Evolutionary conservation across 2,329 filamentous ascomycete species (phyloP), one percentile per base, ranked within the genome.

Genomic region (Cercospora canescens): DNA sequence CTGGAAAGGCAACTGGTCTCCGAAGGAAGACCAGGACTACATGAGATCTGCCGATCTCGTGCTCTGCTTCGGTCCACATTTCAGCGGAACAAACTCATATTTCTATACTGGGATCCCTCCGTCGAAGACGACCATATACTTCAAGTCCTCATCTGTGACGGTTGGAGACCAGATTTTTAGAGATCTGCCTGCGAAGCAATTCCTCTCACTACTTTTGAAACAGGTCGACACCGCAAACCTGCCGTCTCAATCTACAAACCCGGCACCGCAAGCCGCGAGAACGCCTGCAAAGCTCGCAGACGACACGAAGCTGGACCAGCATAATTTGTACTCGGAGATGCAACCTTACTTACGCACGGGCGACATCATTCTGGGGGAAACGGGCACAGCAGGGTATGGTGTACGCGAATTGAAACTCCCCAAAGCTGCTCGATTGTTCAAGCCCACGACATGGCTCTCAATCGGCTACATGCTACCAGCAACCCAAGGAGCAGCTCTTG

Each of bases 351-450:
- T 69, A 3, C 57, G 52, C n/a, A 54, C 59, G 0, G 56, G 88
- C 55, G 93, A 97, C 73, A 87, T 96, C 64, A 83, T 97, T 62
- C 86, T 96, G 55, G 94, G 92, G 0, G 93, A 96, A 78, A 96
- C 93, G 2, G 93, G 93, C 41, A 97, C 93, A 0, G 84, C 92
- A 65, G 94, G 93, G 79, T 95, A 96, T 77, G 93, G 93, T 63
- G 92, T 96, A 72, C 93, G 91, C 87, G 91, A 94, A 66, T 93
- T 92, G 5, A 86, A 86, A 45, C 94, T 96, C 80, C 93, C 93
- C 0, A 77, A 83, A 3, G 85, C 86, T 16, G 90, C 94, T 14
- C 92, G 87, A 6, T 91, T 91, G 18, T 87, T 96, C 73, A 92
- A 87, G 59, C 92, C 95, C 76, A 89, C 91, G 1, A 87, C 96